Conservation (phyloP, 495 filamentous ascomycete genomes). For the Lepidopterella palustris region DNA sequence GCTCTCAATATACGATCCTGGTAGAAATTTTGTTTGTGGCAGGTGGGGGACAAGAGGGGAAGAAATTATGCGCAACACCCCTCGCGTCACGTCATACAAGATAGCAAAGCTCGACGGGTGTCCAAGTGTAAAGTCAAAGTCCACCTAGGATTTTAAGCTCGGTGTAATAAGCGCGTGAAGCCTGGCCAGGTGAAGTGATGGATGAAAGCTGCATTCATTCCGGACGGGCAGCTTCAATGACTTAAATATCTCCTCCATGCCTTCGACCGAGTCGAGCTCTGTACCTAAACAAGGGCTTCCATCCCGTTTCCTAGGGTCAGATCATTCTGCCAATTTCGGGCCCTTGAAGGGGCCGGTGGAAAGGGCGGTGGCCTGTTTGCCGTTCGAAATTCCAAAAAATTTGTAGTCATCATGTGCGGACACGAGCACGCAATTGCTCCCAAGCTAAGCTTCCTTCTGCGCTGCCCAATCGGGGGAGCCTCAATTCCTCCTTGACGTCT, state of each 20-base stretch:
- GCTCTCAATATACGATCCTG: background rate
- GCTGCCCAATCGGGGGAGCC: too few species aligned
- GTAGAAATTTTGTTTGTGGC: background rate
- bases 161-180: background rate
- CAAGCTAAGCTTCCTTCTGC: too few species aligned
- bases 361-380: background rate
- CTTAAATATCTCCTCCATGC: too few species aligned
- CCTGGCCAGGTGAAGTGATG: too few species aligned
- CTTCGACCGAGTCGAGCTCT: too few species aligned
- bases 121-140: background rate
- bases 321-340: background rate
- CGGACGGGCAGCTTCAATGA: too few species aligned
- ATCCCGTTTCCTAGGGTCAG: too few species aligned
- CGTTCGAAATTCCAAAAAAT: background rate
- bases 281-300: too few species aligned
- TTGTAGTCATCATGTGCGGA: background rate
- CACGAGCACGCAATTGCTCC: background rate
- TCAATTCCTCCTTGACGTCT: too few species aligned
- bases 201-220: too few species aligned
- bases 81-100: conserved; percentile 24
- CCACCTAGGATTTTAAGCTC: background rate
- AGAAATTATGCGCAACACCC: background rate
- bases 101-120: too few species aligned
- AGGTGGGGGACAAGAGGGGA: background rate
- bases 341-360: background rate